These are phyloP conservation scores for Colletotrichum zoysiae DNA, from an alignment of 2,329 filamentous ascomycete genomes.

Conservation along the genomic window DNA sequence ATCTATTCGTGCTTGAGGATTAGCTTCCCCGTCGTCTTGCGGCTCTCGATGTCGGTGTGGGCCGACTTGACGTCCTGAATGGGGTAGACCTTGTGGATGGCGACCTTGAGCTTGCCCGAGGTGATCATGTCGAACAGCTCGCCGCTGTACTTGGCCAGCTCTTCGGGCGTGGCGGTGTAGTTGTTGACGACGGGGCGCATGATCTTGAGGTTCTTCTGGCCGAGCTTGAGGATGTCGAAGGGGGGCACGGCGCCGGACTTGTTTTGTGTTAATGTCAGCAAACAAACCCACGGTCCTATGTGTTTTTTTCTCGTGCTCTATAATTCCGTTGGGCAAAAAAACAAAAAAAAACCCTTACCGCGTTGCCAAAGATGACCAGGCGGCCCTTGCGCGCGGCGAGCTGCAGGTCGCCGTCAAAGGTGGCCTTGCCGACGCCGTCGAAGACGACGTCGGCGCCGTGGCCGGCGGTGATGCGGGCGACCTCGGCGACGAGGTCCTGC, in stretches of 20 bases:
- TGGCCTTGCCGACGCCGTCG: slow-evolving; percentile 87
- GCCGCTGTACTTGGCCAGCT: slow-evolving; percentile 76
- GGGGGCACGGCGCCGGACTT: slow-evolving; percentile 81
- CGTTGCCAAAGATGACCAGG: slow-evolving; percentile 85
- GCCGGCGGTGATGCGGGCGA: slow-evolving; percentile 77
- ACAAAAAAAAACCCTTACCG: slow-evolving; percentile 60
- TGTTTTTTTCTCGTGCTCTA: too few relatives aligned
- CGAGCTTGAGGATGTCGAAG: slow-evolving; percentile 66
- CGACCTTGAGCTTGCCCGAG: slow-evolving; percentile 77
- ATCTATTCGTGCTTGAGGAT: slow-evolving; percentile 72
- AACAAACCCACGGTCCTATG: too few relatives aligned
- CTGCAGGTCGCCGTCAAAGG: slow-evolving; percentile 83
- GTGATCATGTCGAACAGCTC: slow-evolving; percentile 81
- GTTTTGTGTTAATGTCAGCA: background rate
- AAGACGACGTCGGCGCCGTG: slow-evolving; percentile 83
- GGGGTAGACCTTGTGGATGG: slow-evolving; percentile 82
- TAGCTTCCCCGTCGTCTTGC: slow-evolving; percentile 88
- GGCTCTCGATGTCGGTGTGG: slow-evolving; percentile 82
- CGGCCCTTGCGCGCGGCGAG: slow-evolving; percentile 82
- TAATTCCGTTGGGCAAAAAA: too few relatives aligned
- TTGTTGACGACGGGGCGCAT: slow-evolving; percentile 79
- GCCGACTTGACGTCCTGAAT: slow-evolving; percentile 79
- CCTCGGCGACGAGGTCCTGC: slow-evolving; percentile 69
- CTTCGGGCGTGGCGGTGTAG: slow-evolving; percentile 77
- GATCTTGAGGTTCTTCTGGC: slow-evolving; percentile 81